phyloP scores from a whole-genome alignment of 1,284 basidiomycete species.

The Coriolopsis trogii region DNA sequence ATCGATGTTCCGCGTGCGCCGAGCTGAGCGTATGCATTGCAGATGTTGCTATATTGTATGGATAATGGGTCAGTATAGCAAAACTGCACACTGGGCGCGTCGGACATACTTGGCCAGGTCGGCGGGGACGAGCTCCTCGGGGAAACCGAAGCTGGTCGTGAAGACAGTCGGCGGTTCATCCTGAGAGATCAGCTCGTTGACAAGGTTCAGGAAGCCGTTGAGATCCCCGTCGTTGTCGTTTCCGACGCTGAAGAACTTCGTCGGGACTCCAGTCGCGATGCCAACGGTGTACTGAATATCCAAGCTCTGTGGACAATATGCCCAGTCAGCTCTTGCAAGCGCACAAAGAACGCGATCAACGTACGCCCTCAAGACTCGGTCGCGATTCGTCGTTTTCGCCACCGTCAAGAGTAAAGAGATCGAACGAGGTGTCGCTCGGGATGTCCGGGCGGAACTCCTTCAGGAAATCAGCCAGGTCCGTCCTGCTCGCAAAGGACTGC shows the following conservation, averaged over 20 bases:
- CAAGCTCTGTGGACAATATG: slow-evolving; percentile 40
- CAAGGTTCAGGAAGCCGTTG: slow-evolving; percentile 34
- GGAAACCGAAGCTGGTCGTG: slow-evolving; percentile 53
- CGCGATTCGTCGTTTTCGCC: slow-evolving; percentile 38
- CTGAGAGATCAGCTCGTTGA: slow-evolving; percentile 33
- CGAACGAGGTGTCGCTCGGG: slow-evolving; percentile 23
- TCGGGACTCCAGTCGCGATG: slow-evolving; percentile 51
- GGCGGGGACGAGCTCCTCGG: slow-evolving; percentile 47
- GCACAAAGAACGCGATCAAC: background rate
- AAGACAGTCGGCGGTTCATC: slow-evolving; percentile 34
- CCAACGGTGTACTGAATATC: slow-evolving; percentile 67
- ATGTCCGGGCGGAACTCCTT: slow-evolving; percentile 52
- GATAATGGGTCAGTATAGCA: background rate
- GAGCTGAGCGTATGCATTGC: slow-evolving; percentile 62
- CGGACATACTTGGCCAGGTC: slow-evolving; percentile 56
- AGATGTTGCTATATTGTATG: slow-evolving; percentile 42
- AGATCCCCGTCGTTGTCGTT: slow-evolving; percentile 24
- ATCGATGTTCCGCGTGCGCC: slow-evolving; percentile 64
- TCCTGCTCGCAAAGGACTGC: slow-evolving; percentile 51
- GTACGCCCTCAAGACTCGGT: slow-evolving; percentile 24
- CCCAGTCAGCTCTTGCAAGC: background rate
- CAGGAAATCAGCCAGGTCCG: slow-evolving; percentile 58
- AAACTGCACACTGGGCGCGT: slow-evolving; percentile 24
- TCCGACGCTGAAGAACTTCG: slow-evolving; percentile 24
- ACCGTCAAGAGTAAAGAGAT: slow-evolving; percentile 19